Evolutionary conservation across 805 yeast species (phyloP).

Genomic region (Millerozyma miso): DNA sequence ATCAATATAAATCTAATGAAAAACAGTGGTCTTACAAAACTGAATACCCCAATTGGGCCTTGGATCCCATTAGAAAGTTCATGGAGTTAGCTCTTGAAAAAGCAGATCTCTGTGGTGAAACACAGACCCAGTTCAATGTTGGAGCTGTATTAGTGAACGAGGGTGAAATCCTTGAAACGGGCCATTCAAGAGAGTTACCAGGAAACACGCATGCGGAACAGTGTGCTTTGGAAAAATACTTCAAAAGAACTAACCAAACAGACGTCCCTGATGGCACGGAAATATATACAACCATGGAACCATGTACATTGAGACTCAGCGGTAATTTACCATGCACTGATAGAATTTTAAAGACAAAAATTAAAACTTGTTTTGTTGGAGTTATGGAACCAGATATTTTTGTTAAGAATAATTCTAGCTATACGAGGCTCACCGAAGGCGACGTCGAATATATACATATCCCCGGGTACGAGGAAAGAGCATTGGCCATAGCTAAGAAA

Average conservation of each 20-base stretch:
- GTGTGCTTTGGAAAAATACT: conserved; percentile 80
- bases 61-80: conserved; percentile 48
- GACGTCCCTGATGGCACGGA: conserved; percentile 72
- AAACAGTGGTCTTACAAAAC: conserved; percentile 71
- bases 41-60: conserved; percentile 80
- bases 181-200: conserved; percentile 84
- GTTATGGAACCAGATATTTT: conserved; percentile 87
- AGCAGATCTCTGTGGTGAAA: conserved; percentile 77
- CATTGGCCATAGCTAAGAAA: conserved; percentile 63
- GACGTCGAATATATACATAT: conserved; percentile 74
- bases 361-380: conserved; percentile 83
- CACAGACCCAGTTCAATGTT: conserved; percentile 87
- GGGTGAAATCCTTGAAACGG: conserved; percentile 67
- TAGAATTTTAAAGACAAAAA: conserved; percentile 56
- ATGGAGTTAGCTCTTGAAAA: conserved; percentile 76
- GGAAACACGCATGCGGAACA: conserved; percentile 99
- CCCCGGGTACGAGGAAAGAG: conserved; percentile 75
- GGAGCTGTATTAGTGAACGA: conserved; percentile 75
- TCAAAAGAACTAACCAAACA: conserved; percentile 25
- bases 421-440: conserved; percentile 44
- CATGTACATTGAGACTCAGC: conserved; percentile 83
- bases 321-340: conserved; percentile 89
- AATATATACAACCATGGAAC: conserved; percentile 95
- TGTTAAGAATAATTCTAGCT: conserved; percentile 72
- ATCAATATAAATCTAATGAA: conserved; percentile 59